These are phyloP conservation scores for Pleurotus giganteus DNA, from an alignment of 768 basidiomycete species.

Conservation along the genomic window DNA sequence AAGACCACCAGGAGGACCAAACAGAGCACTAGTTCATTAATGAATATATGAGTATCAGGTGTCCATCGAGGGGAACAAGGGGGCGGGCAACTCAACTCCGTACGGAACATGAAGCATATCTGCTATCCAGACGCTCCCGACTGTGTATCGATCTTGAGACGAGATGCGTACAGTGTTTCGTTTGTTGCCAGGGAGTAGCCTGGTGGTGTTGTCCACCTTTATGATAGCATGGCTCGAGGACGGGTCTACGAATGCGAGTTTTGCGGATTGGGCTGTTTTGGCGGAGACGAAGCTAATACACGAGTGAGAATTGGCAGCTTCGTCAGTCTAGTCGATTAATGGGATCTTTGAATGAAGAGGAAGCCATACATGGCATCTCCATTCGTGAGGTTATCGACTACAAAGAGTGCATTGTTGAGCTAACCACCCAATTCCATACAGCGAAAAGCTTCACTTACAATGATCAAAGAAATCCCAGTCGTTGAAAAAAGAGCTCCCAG, in stretches of 20 bases:
- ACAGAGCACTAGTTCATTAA: conserved; percentile 55
- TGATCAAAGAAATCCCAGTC: conserved; percentile 64
- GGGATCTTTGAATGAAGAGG: too few species aligned
- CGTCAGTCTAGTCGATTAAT: neutral
- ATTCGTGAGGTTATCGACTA: conserved; percentile 70
- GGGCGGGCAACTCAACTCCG: conserved; percentile 35
- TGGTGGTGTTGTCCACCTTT: conserved; percentile 69
- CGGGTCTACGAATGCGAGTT: conserved; percentile 62
- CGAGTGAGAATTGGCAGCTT: conserved; percentile 5
- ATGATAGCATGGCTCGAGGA: conserved; percentile 72
- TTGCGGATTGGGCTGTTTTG: conserved; percentile 39
- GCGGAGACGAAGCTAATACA: conserved; percentile 53
- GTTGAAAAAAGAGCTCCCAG: conserved; percentile 63
- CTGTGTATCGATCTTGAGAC: conserved; percentile 48
- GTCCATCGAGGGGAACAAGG: neutral
- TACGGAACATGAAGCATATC: conserved; percentile 67
- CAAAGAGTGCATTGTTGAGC: neutral
- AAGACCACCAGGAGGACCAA: conserved; percentile 68
- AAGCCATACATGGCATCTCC: conserved; percentile 52
- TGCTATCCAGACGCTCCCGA: conserved; percentile 64
- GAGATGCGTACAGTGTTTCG: conserved; percentile 69
- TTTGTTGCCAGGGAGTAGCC: conserved; percentile 49
- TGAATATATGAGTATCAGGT: neutral
- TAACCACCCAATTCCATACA: conserved; percentile 1
- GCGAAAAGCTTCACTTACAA: conserved; percentile 32